Percentiles rank a stretch among this genome's conserved stretches.
Conservation (phyloP, 1,284 basidiomycete species). For the Rhizopogon parksii region DNA sequence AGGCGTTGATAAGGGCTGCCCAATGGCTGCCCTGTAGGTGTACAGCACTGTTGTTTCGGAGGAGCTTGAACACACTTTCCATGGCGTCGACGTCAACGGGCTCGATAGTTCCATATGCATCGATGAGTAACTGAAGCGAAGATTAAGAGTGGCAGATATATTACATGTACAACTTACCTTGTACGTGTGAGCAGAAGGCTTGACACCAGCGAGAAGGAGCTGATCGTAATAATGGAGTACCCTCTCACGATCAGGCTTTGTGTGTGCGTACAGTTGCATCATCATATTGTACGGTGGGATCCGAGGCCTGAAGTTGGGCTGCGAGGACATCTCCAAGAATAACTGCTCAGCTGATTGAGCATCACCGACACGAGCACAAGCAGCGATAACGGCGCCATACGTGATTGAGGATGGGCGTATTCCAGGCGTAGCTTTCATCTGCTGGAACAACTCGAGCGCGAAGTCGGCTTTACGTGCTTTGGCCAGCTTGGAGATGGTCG, state of each 20-base stretch:
- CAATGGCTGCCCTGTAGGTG: conserved; percentile 82
- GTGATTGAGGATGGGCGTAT: conserved; percentile 81
- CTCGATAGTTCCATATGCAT: conserved; percentile 83
- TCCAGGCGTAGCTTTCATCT: conserved; percentile 63
- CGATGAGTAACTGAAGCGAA: conserved; percentile 69
- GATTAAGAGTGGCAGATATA: conserved; percentile 12
- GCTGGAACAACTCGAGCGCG: conserved; percentile 79
- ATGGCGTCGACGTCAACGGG: conserved; percentile 76
- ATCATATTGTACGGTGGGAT: conserved; percentile 97
- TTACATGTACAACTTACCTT: conserved; percentile 48
- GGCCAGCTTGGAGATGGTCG: conserved; percentile 89
- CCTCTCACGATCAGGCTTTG: conserved; percentile 76
- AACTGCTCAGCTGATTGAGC: conserved; percentile 74
- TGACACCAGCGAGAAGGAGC: conserved; percentile 58
- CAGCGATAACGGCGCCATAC: conserved; percentile 92
- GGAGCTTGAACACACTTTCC: conserved; percentile 64
- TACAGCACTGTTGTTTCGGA: conserved; percentile 49
- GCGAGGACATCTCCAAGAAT: conserved; percentile 79
- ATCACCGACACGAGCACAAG: conserved; percentile 92
- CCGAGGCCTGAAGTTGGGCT: conserved; percentile 76
- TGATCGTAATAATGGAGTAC: conserved; percentile 75
- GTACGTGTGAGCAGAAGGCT: conserved; percentile 86
- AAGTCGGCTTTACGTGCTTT: conserved; percentile 88
- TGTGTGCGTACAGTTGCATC: conserved; percentile 95
- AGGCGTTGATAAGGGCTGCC: conserved; percentile 87